Base-by-base conservation (phyloP, 352 stramenopile genomes). In the Phytopythium kandeliae region DNA sequence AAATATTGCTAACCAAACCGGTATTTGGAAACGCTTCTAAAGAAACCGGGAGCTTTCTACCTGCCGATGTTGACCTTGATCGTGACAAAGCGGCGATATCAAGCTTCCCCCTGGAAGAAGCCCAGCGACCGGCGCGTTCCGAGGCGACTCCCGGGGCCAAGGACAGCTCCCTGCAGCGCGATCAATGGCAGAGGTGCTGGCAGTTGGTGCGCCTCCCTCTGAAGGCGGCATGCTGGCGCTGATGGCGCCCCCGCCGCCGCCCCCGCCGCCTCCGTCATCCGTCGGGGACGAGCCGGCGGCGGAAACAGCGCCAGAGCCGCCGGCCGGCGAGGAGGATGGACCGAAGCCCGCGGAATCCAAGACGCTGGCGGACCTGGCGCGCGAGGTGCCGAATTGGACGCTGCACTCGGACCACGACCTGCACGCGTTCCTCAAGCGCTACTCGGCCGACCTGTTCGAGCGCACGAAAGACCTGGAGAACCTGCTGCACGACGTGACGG, bases 381-480 rank as follows among this genome's bases (percentile, higher is more conserved):
- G 59, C 8, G 67, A 88, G 42, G 67, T 74, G 47, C 42, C 51
- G 25, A 74, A 74, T 47, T 90, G 79, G 79, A 90, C 79, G 61
- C 62, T 90, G 28, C 79, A 90, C 51, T 83, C 78, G 53, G 79
- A 90, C 54, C 76, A 78, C 57, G 70, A 86, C 26, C 56, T 90
- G 25, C 76, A 90, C 55, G 44, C 67, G 45, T 87, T 81, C 44
- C 62, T 93, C 24, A 83, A 89, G 53, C 44, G 49, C 36, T 86
- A 90, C 65, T 94, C 83, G 26, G 43, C 68, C 0, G 59, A 80
- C 22, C 57, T 94, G 17, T 88, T 92, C 36, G 63, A 57, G 43
- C 74, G 77, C 31, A 92, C 82, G 0, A 92, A 94, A 53, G 35
- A 65, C 21, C 59, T 94, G 36, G 79, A 94, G 43, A 72, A 87